Base-by-base conservation (phyloP, 164 flowering plant genomes). In the Chloranthus sessilifolius region DNA sequence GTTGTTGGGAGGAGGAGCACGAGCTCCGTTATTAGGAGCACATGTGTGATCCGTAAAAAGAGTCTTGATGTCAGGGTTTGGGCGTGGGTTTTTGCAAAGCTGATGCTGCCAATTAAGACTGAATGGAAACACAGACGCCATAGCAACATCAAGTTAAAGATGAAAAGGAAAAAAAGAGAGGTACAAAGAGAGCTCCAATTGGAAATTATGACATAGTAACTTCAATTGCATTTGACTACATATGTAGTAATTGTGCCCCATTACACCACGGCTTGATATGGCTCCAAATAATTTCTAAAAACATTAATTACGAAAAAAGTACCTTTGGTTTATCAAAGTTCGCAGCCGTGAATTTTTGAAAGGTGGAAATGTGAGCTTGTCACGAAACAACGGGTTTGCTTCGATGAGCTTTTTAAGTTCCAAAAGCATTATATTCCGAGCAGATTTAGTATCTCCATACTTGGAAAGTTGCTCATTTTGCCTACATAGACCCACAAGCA, bases 91-190 rank as follows among this genome's bases (percentile, higher is more conserved):
- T 68, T 82, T 82, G 70, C 89, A 82, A 27, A 82, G 81, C 51
- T 82, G 89, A 57, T 82, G 89, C 69, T 82, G 89, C 89, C 89
- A 82, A 55, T 82, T 82, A 22, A 82, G 69, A 60, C 89, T 82
- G 83, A 55, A 52, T 29, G n/a, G 19, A 48, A 30, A 38, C 37
- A 46, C 40, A 36, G 25, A 16, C 26, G 23, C 8, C n/a, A 26
- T 11, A 29, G 26, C 37, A 12, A 15, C 7, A 28, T 2, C 23
- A 48, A 9, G 7, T 30, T 1, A 48, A 16, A 19, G 7, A 49
- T 21, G 14, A 4, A 19, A 34, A 15, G 9, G 34, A 12, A 43
- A 2, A 44, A 5, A 26, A 26, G 16, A 6, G n/a, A n/a, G n/a
- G n/a, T n/a, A n/a, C n/a, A n/a, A n/a, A n/a, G n/a, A n/a, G n/a